Conservation (phyloP, 495 filamentous ascomycete genomes). For the Podospora appendiculata region DNA sequence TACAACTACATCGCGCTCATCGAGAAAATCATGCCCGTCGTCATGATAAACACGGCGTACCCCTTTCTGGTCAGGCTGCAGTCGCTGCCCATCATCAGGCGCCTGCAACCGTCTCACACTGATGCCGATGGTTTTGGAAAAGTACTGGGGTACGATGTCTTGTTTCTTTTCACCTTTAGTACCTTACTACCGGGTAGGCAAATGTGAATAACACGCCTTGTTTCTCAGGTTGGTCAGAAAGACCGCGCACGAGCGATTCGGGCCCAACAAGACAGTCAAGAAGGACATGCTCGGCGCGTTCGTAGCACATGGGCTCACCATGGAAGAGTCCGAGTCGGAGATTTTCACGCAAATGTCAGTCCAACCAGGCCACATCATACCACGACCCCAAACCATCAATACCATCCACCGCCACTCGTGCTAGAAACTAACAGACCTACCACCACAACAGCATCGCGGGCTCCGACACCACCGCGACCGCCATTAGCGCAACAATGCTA, state of each 20-base stretch:
- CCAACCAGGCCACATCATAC: slow-evolving; percentile 27
- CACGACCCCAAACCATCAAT: slow-evolving; percentile 22
- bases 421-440: not conserved
- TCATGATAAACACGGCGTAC: slow-evolving; percentile 44
- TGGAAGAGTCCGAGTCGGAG: slow-evolving; percentile 29
- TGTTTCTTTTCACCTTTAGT: not conserved
- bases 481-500: slow-evolving; percentile 48
- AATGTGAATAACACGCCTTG: not conserved
- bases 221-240: slow-evolving; percentile 26
- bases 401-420: not conserved
- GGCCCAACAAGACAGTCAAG: slow-evolving; percentile 1
- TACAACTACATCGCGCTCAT: slow-evolving; percentile 47
- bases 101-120: slow-evolving; percentile 47
- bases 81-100: slow-evolving; percentile 45
- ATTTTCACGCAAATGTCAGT: slow-evolving; percentile 28
- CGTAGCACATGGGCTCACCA: slow-evolving; percentile 33
- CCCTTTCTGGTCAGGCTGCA: slow-evolving; percentile 50
- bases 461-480: slow-evolving; percentile 54
- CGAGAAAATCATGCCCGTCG: slow-evolving; percentile 39
- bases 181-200: not conserved
- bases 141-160: slow-evolving; percentile 32
- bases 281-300: slow-evolving; percentile 41
- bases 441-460: slow-evolving; percentile 31
- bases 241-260: slow-evolving; percentile 26
- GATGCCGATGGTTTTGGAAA: slow-evolving; percentile 45